Evolutionary conservation across 176 grass and related monocot genomes (phyloP), one percentile per base, ranked within the genome.

Genomic region (Carex cristatella): DNA sequence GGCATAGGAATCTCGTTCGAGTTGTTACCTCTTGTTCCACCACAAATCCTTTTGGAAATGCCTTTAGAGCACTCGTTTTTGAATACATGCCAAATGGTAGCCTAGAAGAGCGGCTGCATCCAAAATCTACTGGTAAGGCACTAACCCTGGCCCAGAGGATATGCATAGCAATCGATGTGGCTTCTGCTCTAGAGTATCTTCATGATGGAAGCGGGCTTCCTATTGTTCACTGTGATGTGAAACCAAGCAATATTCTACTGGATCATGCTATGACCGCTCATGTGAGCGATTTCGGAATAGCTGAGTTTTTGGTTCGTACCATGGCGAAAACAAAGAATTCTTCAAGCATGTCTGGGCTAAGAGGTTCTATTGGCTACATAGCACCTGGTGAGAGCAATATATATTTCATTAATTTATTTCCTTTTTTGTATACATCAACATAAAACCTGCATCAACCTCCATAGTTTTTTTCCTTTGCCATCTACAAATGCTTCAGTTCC

Each of bases 201-300:
- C 91, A 94, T 71, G 78, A 87, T 57, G 46, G 81, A 35, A 83
- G 87, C 5, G n/a, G 76, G 3, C 32, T 35, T 10, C 68, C 68
- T 4, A 83, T 91, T 78, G 44, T 94, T 81, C 92, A 94, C 61
- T 93, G 73, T 35, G 91, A 92, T 80, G 72, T 92, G 4, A 92
- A 92, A 59, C 87, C 90, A 8, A 83, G 82, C 74, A 92, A 92
- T 79, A 55, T 92, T 60, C 85, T 93, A 56, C 74, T 93, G 7
- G 69, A 90, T n/a, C 83, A 83, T 4, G 67, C 82, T 14, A 77
- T 93, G 65, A 79, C 62, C 7, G 84, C 86, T 30, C 81, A 64
- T 1, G 55, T 93, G 12, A 70, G 86, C 12, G 91, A 93, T 2
- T 88, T 93, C 10, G 86, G 84, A 23, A 55, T 93, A 55, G 75